Evolutionary conservation across 306 rosid species (phyloP).

Genomic region (Cercis canadensis): DNA sequence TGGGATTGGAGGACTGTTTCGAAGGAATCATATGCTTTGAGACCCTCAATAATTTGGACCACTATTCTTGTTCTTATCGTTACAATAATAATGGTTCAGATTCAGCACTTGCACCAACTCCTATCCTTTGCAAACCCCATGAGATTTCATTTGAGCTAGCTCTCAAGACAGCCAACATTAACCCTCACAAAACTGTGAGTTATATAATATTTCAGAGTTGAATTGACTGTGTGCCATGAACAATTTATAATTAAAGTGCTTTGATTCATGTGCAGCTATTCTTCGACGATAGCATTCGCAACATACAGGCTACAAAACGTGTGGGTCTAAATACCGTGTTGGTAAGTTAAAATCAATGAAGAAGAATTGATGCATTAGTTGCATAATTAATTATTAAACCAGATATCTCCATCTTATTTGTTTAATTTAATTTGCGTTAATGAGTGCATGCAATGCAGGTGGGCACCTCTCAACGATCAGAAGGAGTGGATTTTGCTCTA

Average conservation of each 20-base stretch:
- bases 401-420: no score
- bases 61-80: neutral
- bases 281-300: slow-evolving; percentile 56
- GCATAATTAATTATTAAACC: no score
- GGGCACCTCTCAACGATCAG: slow-evolving; percentile 45
- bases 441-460: slow-evolving; percentile 49
- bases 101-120: slow-evolving; percentile 32
- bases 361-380: no score
- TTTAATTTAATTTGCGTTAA: neutral
- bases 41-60: slow-evolving; percentile 44
- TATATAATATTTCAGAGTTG: no score
- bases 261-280: slow-evolving; percentile 42
- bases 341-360: slow-evolving; percentile 38
- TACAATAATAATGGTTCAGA: neutral
- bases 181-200: slow-evolving; percentile 57
- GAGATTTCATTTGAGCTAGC: slow-evolving; percentile 48
- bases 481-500: slow-evolving; percentile 51
- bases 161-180: slow-evolving; percentile 51
- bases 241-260: no score
- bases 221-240: no score
- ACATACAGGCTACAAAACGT: slow-evolving; percentile 48
- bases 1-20: slow-evolving; percentile 69
- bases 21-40: slow-evolving; percentile 59
- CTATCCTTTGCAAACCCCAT: slow-evolving; percentile 62
- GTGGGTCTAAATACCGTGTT: slow-evolving; percentile 54